Base-by-base conservation (phyloP, 192 early-diverging fungal genomes). In the Chytriomyces sp. region DNA sequence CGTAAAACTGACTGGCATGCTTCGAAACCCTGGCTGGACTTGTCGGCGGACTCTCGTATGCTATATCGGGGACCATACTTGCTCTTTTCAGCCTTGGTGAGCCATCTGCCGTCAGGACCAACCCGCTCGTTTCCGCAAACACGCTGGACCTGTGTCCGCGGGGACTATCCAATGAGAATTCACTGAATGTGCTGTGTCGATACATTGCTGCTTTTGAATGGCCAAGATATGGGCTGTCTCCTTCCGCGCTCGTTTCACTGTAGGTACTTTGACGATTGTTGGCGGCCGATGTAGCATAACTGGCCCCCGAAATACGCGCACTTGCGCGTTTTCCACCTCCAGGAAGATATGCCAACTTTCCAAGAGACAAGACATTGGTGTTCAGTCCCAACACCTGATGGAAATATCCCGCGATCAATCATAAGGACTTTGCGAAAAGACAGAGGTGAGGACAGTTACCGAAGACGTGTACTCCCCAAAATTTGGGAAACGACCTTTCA, bases 351-450 rank as follows among this genome's bases (percentile, higher is more conserved):
- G 47, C 46, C 13, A 75, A 63, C 44, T 65, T 75, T 47, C 73
- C 73, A 9, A 75, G 35, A 45, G 73, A 75, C 16, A 75, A 48
- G 50, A 75, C 73, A 43, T 75, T 75, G 23, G 73, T 75, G 63
- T 75, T 75, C 62, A 75, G 26, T 46, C 45, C 71, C 20, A 62
- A 57, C 5, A 73, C 46, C 71, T 73, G 47, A 28, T 5, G 3
- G 2, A 13, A 20, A 23, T 43, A 68, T 26, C 3, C 10, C 18
- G 1, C 47, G n/a, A 46, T 13, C 64, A 24, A 24, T 24, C 64
- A 64, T 64, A 23, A 1, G 11, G 1, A 26, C 53, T 49, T 8
- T 8, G 69, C 48, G 16, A 7, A 28, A 70, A 59, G 7, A 70
- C 13, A 47, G 43, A 46, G 8, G 16, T 62, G 45, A 61, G 47